These are phyloP conservation scores for Ceratorhiza oryzae-sativae DNA, from an alignment of 1,284 basidiomycete genomes.

Conservation along the genomic window DNA sequence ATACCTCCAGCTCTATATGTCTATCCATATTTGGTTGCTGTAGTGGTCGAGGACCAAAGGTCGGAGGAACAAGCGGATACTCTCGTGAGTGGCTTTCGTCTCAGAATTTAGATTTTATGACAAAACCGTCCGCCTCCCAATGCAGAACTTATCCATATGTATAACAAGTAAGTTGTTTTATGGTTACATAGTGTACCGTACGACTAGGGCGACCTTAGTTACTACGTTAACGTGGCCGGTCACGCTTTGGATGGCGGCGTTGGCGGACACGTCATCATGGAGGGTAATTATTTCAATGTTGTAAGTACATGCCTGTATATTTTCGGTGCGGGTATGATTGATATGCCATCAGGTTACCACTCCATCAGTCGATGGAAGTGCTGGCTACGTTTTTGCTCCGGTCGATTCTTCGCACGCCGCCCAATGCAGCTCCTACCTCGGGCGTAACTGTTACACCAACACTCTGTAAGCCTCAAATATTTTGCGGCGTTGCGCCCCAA, in stretches of 20 bases:
- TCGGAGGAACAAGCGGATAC: conserved; percentile 38
- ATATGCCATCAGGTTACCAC: conserved; percentile 25
- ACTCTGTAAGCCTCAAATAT: conserved; percentile 5
- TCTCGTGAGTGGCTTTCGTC: conserved; percentile 8
- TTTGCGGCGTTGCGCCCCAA: not conserved
- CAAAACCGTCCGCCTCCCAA: not conserved
- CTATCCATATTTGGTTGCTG: not conserved
- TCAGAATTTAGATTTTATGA: not conserved
- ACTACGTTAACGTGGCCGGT: conserved; percentile 34
- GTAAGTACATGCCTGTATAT: not conserved
- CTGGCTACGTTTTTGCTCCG: conserved; percentile 17
- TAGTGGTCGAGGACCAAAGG: conserved; percentile 36
- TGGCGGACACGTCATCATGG: conserved; percentile 26
- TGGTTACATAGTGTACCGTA: not conserved
- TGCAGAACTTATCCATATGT: conserved; percentile 29
- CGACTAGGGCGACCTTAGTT: not conserved
- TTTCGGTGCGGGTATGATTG: too few relatives aligned
- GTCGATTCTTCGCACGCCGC: conserved; percentile 21
- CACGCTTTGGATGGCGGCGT: conserved; percentile 37
- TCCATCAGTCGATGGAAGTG: conserved; percentile 20
- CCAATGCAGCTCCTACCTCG: conserved; percentile 34
- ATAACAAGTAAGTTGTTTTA: conserved; percentile 30
- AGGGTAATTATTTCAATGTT: conserved; percentile 38
- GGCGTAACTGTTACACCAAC: conserved; percentile 28
- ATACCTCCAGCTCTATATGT: not conserved